These are phyloP conservation scores for Zarea fungicola DNA, from an alignment of 2,329 filamentous ascomycete genomes.

Conservation along the genomic window DNA sequence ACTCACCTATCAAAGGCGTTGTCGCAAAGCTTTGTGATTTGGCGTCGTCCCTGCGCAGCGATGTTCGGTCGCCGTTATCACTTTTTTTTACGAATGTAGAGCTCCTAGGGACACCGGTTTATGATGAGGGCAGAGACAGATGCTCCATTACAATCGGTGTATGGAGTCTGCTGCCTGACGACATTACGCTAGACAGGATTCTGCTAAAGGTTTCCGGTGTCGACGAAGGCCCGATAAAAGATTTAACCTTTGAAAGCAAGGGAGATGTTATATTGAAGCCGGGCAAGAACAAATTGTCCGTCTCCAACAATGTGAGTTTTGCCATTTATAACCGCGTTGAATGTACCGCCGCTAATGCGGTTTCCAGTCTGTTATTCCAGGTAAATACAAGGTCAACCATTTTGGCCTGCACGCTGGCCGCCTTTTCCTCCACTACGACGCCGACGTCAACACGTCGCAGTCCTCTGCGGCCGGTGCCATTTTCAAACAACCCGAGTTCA, in stretches of 20 bases:
- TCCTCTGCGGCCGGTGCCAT: slow-evolving; percentile 45
- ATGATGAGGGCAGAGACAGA: slow-evolving; percentile 67
- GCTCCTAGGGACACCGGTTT: slow-evolving; percentile 62
- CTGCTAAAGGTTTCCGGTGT: slow-evolving; percentile 58
- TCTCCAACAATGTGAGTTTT: slow-evolving; percentile 32
- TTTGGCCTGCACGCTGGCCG: slow-evolving; percentile 61
- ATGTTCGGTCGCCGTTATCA: slow-evolving; percentile 62
- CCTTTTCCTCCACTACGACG: slow-evolving; percentile 60
- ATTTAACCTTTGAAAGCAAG: slow-evolving; percentile 38
- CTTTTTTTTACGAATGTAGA: slow-evolving; percentile 69
- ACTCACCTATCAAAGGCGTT: slow-evolving; percentile 40
- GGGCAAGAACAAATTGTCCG: slow-evolving; percentile 40
- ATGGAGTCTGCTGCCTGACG: slow-evolving; percentile 66
- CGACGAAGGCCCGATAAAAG: slow-evolving; percentile 52
- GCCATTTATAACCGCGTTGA: fast-evolving
- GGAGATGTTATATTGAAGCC: slow-evolving; percentile 33
- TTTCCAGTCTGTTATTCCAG: slow-evolving; percentile 60
- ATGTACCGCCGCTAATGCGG: slow-evolving; percentile 24
- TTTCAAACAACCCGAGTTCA: slow-evolving; percentile 56
- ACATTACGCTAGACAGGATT: slow-evolving; percentile 60
- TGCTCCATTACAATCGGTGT: slow-evolving; percentile 67
- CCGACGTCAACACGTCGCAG: slow-evolving; percentile 44
- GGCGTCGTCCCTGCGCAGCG: slow-evolving; percentile 43
- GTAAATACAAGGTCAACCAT: slow-evolving; percentile 69
- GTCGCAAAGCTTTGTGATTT: slow-evolving; percentile 43